phyloP scores from a whole-genome alignment of 352 stramenopile genomes.

The Plasmopara viticola region DNA sequence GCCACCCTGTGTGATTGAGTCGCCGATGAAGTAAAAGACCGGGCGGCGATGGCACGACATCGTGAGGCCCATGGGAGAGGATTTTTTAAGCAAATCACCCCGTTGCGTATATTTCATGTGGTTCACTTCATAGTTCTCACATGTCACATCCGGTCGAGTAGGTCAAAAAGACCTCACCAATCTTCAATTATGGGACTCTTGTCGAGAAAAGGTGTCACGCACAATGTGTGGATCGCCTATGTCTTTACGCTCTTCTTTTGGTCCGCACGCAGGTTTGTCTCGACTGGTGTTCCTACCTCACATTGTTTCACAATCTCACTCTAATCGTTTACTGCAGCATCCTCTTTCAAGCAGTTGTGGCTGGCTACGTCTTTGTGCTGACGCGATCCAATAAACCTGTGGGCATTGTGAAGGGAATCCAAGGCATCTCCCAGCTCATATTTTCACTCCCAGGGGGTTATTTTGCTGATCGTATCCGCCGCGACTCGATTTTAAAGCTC shows the following conservation, averaged over 20 bases:
- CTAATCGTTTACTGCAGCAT: slow-evolving; percentile 28
- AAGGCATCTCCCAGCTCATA: slow-evolving; percentile 70
- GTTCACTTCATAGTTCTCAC: neutral
- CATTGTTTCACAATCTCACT: neutral
- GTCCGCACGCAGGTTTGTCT: slow-evolving; percentile 42
- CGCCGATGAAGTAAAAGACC: slow-evolving; percentile 43
- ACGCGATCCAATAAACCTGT: slow-evolving; percentile 71
- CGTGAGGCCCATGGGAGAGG: slow-evolving; percentile 14
- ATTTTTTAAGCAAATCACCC: no score
- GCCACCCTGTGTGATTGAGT: slow-evolving; percentile 58
- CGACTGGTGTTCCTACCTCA: neutral
- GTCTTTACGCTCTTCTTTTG: slow-evolving; percentile 74
- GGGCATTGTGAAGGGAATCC: slow-evolving; percentile 76
- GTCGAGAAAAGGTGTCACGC: slow-evolving; percentile 18
- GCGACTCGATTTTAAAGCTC: slow-evolving; percentile 60
- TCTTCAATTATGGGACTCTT: slow-evolving; percentile 16
- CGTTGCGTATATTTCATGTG: no score
- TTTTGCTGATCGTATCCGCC: slow-evolving; percentile 58
- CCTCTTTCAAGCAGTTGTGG: slow-evolving; percentile 72
- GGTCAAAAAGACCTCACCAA: neutral
- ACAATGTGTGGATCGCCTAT: slow-evolving; percentile 66
- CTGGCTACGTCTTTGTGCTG: slow-evolving; percentile 71
- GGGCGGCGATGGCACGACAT: slow-evolving; percentile 26
- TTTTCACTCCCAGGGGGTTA: slow-evolving; percentile 66
- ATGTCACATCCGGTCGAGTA: slow-evolving; percentile 6